Evolutionary conservation across 1,284 basidiomycete genomes (phyloP).

Genomic region (Mycosarcoma mackinlayi): DNA sequence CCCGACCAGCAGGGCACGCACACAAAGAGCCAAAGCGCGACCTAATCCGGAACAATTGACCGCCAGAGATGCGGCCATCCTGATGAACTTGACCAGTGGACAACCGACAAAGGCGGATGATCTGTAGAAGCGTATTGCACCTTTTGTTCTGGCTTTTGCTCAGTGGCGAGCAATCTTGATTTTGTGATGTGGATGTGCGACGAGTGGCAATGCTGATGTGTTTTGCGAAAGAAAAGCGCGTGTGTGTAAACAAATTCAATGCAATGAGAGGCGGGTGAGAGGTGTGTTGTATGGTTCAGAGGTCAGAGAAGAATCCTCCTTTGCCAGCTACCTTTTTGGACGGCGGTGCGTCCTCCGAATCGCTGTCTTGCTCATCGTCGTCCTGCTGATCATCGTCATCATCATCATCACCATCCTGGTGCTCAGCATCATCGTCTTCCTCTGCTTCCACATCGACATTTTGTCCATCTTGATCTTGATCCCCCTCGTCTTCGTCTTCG

Average conservation of each 20-base stretch:
- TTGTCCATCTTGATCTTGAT: constrained; percentile 17
- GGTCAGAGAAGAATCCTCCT: constrained; percentile 35
- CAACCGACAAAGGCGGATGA: constrained; percentile 29
- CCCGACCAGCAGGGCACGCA: constrained; percentile 85
- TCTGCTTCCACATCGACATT: constrained; percentile 17
- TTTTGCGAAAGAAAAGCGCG: too few relatives aligned
- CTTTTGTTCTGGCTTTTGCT: too few relatives aligned
- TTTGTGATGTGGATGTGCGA: not conserved
- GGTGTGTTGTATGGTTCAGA: constrained; percentile 5
- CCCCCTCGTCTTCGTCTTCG: constrained; percentile 18
- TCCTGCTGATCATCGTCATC: constrained; percentile 1
- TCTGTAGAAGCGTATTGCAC: constrained; percentile 4
- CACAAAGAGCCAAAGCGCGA: constrained; percentile 85
- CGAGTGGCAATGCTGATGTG: not conserved
- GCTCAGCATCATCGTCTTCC: constrained; percentile 9
- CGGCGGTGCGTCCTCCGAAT: not conserved
- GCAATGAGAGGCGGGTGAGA: not conserved
- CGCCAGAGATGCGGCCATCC: constrained; percentile 70
- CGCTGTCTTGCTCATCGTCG: constrained; percentile 3
- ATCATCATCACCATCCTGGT: constrained; percentile 11
- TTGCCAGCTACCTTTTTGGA: constrained; percentile 6
- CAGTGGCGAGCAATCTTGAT: not conserved
- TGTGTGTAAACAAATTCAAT: too few relatives aligned
- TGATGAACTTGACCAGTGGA: constrained; percentile 60
- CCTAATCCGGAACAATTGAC: constrained; percentile 92